Evolutionary conservation across 1,139 yeast species (phyloP), one percentile per base, ranked within the genome.

Genomic region (Zygosaccharomyces sapae): DNA sequence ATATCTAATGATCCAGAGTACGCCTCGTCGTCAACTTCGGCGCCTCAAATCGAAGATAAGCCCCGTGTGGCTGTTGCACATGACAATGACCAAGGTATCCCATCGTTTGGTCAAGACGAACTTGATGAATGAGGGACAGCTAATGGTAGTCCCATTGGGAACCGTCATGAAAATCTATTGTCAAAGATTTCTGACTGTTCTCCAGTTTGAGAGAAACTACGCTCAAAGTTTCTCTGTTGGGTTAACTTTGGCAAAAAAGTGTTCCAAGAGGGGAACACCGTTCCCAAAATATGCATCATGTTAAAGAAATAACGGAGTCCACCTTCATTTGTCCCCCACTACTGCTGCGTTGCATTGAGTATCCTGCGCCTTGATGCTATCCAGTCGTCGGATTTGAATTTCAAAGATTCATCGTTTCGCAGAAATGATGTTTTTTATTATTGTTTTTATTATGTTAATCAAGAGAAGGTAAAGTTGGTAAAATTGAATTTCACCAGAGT

Each of bases 31-130:
- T 18, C 37, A 10, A 22, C 39, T 24, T 33, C 33, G 16, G 35
- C 34, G 16, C 27, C 34, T 20, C 40, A 46, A 22, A 27, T 20
- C 7, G 33, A 40, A 2, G 33, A 37, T 8, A 37, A 37, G 12
- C 40, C 40, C 24, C 40, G 46, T 24, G 25, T 41, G 19, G 44
- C 45, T 41, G 20, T 31, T 24, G 25, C 40, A n/a, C 33, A 40
- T n/a, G 31, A 38, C 16, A 22, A 20, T 13, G 43, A 44, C n/a
- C 47, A 47, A 13, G 42, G 50, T 10, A 50, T 62, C 4, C 66
- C 64, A 10, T 55, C 67, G 1, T 63, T 63, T 41, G 67, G 67
- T 3, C 64, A 63, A 40, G 67, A 63, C 44, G 66, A 62, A 45
- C 41, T 51, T 31, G 60, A 53, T 37, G 40, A 38, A 22, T 55